phyloP scores from a whole-genome alignment of 768 basidiomycete genomes.

The Mycena filopes region DNA sequence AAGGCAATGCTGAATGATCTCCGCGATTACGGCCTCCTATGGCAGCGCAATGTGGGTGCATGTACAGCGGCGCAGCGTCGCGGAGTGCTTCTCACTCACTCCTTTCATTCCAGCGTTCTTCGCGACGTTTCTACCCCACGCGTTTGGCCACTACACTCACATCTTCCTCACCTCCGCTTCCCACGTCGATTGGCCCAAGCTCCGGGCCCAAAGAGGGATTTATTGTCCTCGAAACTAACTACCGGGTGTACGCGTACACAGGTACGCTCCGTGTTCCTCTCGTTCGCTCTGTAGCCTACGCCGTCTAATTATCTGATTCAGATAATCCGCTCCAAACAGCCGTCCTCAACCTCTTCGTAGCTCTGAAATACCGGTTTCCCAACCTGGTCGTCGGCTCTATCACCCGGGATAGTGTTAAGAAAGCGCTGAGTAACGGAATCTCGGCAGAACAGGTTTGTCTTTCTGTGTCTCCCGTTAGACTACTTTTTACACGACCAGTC shows the following conservation, averaged over 20 bases:
- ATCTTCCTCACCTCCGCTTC: conserved; percentile 86
- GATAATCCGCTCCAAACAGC: conserved; percentile 97
- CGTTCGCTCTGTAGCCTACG: conserved; percentile 37
- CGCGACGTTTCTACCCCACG: conserved; percentile 91
- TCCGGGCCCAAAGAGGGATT: conserved; percentile 83
- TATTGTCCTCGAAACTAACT: conserved; percentile 97
- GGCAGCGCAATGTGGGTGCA: conserved; percentile 76
- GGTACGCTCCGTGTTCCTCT: conserved; percentile 56
- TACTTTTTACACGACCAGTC: conserved; percentile 30
- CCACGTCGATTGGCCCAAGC: conserved; percentile 66
- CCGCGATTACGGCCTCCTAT: conserved; percentile 93
- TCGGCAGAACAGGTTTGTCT: conserved; percentile 89
- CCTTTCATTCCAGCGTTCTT: conserved; percentile 61
- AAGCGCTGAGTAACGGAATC: conserved; percentile 93
- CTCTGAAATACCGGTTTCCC: conserved; percentile 93
- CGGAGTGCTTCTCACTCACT: conserved; percentile 29
- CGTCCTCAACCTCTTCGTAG: conserved; percentile 93
- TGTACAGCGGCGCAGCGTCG: conserved; percentile 31
- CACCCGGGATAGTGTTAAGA: conserved; percentile 95
- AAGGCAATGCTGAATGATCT: conserved; percentile 91
- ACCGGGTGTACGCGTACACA: conserved; percentile 97
- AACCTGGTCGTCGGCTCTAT: conserved; percentile 97
- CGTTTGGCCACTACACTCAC: conserved; percentile 95
- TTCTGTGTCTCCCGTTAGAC: conserved; percentile 31
- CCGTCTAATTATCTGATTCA: conserved; percentile 45